Conservation (phyloP, 352 stramenopile species). For the Thalassiosira exigua region DNA sequence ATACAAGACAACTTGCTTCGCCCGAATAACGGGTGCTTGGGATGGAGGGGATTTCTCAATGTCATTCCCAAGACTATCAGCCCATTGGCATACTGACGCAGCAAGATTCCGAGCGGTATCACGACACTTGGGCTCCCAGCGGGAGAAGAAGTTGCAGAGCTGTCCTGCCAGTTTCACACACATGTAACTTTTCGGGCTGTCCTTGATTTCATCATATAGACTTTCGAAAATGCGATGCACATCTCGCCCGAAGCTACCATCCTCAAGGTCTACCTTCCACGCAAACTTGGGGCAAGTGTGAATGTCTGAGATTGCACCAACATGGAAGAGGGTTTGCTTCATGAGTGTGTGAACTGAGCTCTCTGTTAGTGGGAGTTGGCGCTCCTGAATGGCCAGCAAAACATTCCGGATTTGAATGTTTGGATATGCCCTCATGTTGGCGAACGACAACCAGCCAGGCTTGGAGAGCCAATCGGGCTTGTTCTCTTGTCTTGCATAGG, state of each 20-base stretch:
- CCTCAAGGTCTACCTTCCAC: conserved; percentile 49
- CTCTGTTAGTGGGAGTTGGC: conserved; percentile 35
- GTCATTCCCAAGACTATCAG: conserved; percentile 30
- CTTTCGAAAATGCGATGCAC: conserved; percentile 12
- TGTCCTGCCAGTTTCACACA: conserved; percentile 31
- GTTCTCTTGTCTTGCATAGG: conserved; percentile 36
- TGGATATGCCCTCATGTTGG: conserved; percentile 41
- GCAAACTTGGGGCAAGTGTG: conserved; percentile 11
- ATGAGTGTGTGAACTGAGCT: conserved; percentile 33
- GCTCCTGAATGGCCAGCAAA: conserved; percentile 35
- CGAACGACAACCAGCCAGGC: conserved; percentile 40
- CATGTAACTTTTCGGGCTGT: conserved; percentile 42
- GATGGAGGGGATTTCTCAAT: conserved; percentile 35
- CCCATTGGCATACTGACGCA: conserved; percentile 32
- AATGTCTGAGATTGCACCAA: conserved; percentile 34
- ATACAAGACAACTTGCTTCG: conserved; percentile 50
- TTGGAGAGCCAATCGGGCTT: conserved; percentile 47
- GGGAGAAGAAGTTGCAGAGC: conserved; percentile 54
- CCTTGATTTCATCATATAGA: conserved; percentile 42
- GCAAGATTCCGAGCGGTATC: conserved; percentile 31
- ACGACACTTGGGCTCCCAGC: conserved; percentile 19
- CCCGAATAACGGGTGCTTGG: conserved; percentile 13
- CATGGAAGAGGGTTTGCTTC: conserved; percentile 46
- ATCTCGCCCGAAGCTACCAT: conserved; percentile 12
- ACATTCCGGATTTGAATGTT: conserved; percentile 47